These are phyloP conservation scores for Physcomitrium patens DNA, from an alignment of 225 moss, liverwort and hornwort species.

Conservation along the genomic window DNA sequence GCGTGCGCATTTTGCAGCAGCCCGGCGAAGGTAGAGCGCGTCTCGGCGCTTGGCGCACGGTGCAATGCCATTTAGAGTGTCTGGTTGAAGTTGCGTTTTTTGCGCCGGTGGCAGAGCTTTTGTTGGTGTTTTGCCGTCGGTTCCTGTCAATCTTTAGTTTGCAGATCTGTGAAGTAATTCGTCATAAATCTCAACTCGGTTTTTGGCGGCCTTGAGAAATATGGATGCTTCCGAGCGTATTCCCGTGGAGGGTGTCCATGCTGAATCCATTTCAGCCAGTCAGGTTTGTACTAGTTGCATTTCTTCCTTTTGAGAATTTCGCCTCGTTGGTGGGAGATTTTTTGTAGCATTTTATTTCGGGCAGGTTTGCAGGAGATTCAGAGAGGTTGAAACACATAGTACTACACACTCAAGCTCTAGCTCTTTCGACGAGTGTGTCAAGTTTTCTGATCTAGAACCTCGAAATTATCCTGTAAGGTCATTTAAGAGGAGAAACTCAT, in stretches of 20 bases:
- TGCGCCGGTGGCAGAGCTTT: neutral
- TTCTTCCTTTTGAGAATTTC: neutral
- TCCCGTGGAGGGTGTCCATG: constrained; percentile 19
- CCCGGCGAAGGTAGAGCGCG: neutral
- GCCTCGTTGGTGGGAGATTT: neutral
- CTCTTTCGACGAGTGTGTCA: too few species aligned
- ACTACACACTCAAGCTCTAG: too few species aligned
- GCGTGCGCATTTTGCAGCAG: constrained; percentile 17
- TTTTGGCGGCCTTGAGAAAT: neutral
- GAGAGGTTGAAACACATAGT: neutral
- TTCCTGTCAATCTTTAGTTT: neutral
- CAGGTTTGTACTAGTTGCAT: constrained; percentile 23
- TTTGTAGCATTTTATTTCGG: neutral
- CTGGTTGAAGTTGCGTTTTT: neutral
- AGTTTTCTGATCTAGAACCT: neutral
- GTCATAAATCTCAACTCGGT: neutral
- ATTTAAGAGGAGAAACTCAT: neutral
- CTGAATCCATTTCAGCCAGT: constrained; percentile 20
- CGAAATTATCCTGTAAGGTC: neutral
- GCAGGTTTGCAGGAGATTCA: neutral
- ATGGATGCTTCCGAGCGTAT: constrained; percentile 17
- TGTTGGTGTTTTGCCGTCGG: neutral
- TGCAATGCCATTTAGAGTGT: constrained; percentile 6
- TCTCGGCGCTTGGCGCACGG: neutral
- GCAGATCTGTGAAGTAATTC: neutral